phyloP scores from a whole-genome alignment of 495 filamentous ascomycete species.

The Entonaema liquescens region DNA sequence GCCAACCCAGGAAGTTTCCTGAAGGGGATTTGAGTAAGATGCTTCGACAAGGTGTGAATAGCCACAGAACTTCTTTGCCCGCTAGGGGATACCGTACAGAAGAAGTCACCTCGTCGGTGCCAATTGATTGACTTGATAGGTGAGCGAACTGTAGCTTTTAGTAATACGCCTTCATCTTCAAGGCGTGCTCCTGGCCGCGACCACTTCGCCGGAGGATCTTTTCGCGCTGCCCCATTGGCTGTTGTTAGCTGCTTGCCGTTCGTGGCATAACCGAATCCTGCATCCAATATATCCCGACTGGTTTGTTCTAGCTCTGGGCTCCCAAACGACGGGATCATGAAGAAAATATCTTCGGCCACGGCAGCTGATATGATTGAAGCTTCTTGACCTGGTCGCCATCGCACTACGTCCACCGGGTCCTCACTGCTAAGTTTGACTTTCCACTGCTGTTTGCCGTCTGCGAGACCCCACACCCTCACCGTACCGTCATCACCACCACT shows the following conservation, averaged over 20 bases:
- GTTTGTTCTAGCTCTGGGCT: constrained; percentile 75
- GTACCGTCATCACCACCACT: constrained; percentile 95
- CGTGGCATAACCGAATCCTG: constrained; percentile 89
- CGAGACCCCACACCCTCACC: constrained; percentile 88
- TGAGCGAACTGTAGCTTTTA: constrained; percentile 80
- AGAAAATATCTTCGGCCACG: constrained; percentile 82
- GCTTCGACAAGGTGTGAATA: constrained; percentile 94
- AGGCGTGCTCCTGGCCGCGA: constrained; percentile 77
- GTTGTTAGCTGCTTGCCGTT: constrained; percentile 64
- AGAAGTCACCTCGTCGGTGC: constrained; percentile 95
- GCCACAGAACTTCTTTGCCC: constrained; percentile 84
- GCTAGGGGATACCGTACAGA: constrained; percentile 86
- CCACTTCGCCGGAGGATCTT: constrained; percentile 82
- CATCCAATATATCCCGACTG: constrained; percentile 79
- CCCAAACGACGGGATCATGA: constrained; percentile 76
- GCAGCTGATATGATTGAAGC: constrained; percentile 82
- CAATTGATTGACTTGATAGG: constrained; percentile 90
- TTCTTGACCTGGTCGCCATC: constrained; percentile 89
- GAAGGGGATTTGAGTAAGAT: constrained; percentile 94
- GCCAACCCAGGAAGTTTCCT: constrained; percentile 83
- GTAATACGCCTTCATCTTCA: constrained; percentile 77
- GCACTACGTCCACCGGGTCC: constrained; percentile 85
- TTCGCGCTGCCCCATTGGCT: constrained; percentile 67
- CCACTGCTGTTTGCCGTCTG: constrained; percentile 90
- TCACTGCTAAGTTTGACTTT: constrained; percentile 78